Conservation (phyloP, 2,329 filamentous ascomycete species). For the Penicillium occitanis region DNA sequence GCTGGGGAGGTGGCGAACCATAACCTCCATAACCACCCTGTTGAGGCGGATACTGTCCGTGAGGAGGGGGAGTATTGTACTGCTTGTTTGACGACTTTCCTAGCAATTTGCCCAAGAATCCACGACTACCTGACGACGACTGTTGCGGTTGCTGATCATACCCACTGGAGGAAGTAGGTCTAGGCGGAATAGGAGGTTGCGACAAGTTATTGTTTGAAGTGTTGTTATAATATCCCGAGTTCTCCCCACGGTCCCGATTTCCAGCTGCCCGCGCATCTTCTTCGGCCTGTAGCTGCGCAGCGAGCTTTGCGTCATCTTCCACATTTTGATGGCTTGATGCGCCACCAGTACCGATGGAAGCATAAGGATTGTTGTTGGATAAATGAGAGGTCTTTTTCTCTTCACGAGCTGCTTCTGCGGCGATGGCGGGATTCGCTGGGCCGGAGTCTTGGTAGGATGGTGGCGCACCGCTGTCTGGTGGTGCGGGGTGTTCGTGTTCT, state of each 20-base stretch:
- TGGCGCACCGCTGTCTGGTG: conserved; percentile 42
- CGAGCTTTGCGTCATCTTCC: conserved; percentile 70
- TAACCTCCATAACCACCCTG: conserved; percentile 10
- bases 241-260: conserved; percentile 35
- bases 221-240: conserved; percentile 51
- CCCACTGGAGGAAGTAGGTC: not conserved
- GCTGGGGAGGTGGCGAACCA: conserved; percentile 23
- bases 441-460: conserved; percentile 62
- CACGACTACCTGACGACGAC: conserved; percentile 11
- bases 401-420: conserved; percentile 29
- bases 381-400: conserved; percentile 46
- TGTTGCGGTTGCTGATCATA: conserved; percentile 11
- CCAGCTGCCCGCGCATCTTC: conserved; percentile 66
- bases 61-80: conserved; percentile 4
- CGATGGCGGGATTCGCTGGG: conserved; percentile 44
- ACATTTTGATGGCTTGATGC: conserved; percentile 31
- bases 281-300: conserved; percentile 77
- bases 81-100: conserved; percentile 15
- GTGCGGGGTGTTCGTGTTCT: conserved; percentile 52
- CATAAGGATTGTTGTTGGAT: conserved; percentile 73
- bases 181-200: conserved; percentile 21
- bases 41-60: conserved; percentile 14
- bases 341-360: conserved; percentile 27
- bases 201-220: conserved; percentile 14
- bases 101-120: conserved; percentile 24